Evolutionary conservation across 2,329 filamentous ascomycete genomes (phyloP), one percentile per base, ranked within the genome.

Genomic region (Bipolaris bicolor): DNA sequence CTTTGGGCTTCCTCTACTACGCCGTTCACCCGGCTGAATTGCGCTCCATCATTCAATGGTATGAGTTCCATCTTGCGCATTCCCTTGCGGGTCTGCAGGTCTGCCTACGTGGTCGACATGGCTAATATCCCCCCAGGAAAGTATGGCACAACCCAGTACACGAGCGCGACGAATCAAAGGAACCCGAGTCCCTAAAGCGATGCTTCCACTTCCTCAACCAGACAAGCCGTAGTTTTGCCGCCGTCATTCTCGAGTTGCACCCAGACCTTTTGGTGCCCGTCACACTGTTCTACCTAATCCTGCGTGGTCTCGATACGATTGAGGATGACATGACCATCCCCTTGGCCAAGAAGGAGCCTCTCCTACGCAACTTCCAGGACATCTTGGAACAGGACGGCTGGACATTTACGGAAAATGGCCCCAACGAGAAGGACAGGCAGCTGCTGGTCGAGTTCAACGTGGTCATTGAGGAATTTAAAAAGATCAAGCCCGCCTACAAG

Each of bases 251-350:
- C 79, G 95, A 99, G 80, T 85, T 99, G 41, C 93, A 97, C 74
- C 92, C 92, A 1, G 94, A 99, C 79, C 87, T 99, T 31, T 86
- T 98, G 34, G 86, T 97, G 39, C 92, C 95, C 22, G 85, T 98
- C 44, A 88, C 89, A 54, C 82, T 98, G 9, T 99, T 99, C 84
- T 99, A 99, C 81, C 86, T 99, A 26, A 86, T 92, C 51, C 84
- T 99, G 52, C 91, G 95, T 60, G 95, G 91, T 45, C 85, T 99
- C 49, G 95, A 99, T 78, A 99, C 95, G n/a, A 91, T 99, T 59
- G 95, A 99, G 79, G 95, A 99, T 82, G 95, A 99, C 78, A 98
- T 97, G 88, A 96, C 92, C 5, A 89, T 99, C 59, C 82, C 89
- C 2, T 80, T 94, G 37, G 84, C 86, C 63, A 88, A 85, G 72